A percentile compares a stretch with the other conserved stretches of the same genome.
Conservation (phyloP, 805 yeast species). For the Hanseniaspora meyeri region DNA sequence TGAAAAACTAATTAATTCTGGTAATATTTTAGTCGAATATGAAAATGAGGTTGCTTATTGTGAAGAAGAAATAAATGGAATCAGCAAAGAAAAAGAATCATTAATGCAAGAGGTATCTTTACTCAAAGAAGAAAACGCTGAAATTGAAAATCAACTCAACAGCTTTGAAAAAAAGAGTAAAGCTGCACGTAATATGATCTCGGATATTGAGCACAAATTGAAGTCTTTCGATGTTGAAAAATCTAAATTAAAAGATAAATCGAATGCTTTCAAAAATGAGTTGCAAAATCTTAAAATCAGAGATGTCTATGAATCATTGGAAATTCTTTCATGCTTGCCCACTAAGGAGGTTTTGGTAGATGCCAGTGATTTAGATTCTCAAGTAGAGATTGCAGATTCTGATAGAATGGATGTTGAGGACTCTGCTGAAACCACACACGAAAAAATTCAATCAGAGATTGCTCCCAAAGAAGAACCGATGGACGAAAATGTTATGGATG, state of each 20-base stretch:
- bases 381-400: not conserved
- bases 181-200: too few relatives aligned
- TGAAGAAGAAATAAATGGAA: conserved; percentile 20
- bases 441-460: not conserved
- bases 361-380: not conserved
- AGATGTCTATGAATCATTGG: conserved; percentile 8
- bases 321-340: not conserved
- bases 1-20: conserved; percentile 36
- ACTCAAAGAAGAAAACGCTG: not conserved
- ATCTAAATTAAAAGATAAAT: not conserved
- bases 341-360: too few relatives aligned
- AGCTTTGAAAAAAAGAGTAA: not conserved
- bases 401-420: not conserved
- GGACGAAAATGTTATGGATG: conserved; percentile 18
- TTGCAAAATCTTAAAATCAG: not conserved
- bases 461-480: not conserved
- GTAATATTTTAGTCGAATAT: conserved; percentile 34
- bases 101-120: not conserved
- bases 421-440: not conserved
- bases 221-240: not conserved
- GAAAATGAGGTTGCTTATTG: not conserved
- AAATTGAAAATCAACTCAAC: not conserved
- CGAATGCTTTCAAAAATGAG: not conserved
- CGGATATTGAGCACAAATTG: not conserved
- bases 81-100: conserved; percentile 18